These are phyloP conservation scores for Yarrowia hollandica DNA, from an alignment of 805 yeast species.

Conservation along the genomic window DNA sequence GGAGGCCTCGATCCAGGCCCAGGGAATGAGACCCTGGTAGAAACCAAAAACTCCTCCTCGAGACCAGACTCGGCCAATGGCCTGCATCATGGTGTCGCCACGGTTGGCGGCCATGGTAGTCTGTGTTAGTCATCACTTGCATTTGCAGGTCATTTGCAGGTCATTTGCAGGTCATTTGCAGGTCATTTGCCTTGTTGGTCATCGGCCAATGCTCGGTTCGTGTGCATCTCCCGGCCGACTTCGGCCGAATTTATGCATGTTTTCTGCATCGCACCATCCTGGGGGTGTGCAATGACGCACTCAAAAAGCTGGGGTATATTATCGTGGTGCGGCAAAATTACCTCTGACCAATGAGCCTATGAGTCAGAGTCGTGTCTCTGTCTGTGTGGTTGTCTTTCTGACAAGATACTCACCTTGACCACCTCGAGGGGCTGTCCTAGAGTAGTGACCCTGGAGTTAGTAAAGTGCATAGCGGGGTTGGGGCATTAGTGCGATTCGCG, in stretches of 20 bases:
- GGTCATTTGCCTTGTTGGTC: too few species aligned
- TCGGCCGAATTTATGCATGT: constrained; percentile 21
- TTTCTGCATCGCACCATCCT: background rate
- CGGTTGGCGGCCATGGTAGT: constrained; percentile 99
- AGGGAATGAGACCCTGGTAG: constrained; percentile 96
- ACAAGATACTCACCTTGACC: constrained; percentile 45
- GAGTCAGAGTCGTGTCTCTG: background rate
- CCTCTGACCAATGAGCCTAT: background rate
- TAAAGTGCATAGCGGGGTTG: background rate
- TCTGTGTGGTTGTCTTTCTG: too few species aligned
- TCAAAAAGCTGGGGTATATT: constrained; percentile 24
- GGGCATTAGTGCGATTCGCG: background rate
- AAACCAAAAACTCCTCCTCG: constrained; percentile 92
- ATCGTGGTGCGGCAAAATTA: constrained; percentile 29
- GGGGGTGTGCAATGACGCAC: constrained; percentile 24
- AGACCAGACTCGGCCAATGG: constrained; percentile 77
- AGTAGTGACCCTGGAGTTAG: constrained; percentile 61
- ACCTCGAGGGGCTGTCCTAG: constrained; percentile 98
- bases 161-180: too few species aligned
- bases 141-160: too few species aligned
- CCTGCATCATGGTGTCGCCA: constrained; percentile 61
- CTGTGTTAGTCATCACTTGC: constrained; percentile 39
- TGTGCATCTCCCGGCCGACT: background rate
- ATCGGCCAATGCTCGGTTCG: constrained; percentile 5
- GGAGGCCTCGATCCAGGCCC: constrained; percentile 99